phyloP scores from a whole-genome alignment of 169 alveolate genomes.

The Perkinsus chesapeaki region DNA sequence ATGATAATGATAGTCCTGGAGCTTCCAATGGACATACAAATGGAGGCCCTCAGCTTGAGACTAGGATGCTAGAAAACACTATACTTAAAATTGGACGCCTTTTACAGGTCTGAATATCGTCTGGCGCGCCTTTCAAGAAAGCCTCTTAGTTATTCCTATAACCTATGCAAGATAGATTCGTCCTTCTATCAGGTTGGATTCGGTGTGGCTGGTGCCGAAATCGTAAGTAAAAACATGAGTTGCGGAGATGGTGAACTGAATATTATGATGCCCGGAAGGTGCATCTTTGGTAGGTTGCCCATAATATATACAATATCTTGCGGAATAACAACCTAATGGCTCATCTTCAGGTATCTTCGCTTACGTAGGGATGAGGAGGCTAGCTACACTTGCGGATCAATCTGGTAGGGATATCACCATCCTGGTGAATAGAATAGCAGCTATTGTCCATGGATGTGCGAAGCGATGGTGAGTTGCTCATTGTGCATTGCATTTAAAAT shows the following conservation, averaged over 20 bases:
- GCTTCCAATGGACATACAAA: not conserved
- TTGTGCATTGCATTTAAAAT: too few relatives aligned
- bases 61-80: slow-evolving; percentile 46
- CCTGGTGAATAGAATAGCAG: slow-evolving; percentile 54
- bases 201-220: slow-evolving; percentile 73
- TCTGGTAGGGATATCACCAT: slow-evolving; percentile 52
- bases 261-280: slow-evolving; percentile 49
- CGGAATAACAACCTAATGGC: slow-evolving; percentile 38
- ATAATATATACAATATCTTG: slow-evolving; percentile 41
- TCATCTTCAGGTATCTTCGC: slow-evolving; percentile 48
- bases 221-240: slow-evolving; percentile 62
- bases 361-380: not conserved
- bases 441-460: slow-evolving; percentile 48
- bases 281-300: slow-evolving; percentile 38
- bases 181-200: slow-evolving; percentile 35
- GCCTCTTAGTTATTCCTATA: not conserved
- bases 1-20: too few relatives aligned
- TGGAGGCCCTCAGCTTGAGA: slow-evolving; percentile 17
- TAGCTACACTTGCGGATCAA: not conserved
- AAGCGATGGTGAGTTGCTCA: slow-evolving; percentile 28
- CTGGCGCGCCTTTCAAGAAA: not conserved
- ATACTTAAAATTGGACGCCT: slow-evolving; percentile 49
- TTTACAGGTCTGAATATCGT: slow-evolving; percentile 31
- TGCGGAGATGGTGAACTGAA: slow-evolving; percentile 40
- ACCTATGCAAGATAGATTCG: too few relatives aligned